Percentiles rank a stretch among this genome's conserved stretches.
Conservation (phyloP, 495 filamentous ascomycete genomes). For the Aspergillus diversus region DNA sequence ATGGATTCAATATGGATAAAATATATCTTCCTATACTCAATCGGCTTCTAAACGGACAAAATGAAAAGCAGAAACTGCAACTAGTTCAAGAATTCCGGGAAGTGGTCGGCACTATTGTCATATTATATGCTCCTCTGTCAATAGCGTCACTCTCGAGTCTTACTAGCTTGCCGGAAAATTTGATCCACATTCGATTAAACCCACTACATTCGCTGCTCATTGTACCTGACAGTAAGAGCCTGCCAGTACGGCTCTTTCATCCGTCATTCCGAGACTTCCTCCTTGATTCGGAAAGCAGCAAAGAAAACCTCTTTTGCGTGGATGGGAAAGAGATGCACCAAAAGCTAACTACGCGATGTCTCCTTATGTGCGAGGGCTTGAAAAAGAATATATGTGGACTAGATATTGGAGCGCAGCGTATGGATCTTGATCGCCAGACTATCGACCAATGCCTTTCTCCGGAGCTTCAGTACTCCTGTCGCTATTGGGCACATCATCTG, state of each 20-base stretch:
- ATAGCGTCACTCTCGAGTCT: neutral
- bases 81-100: slow-evolving; percentile 31
- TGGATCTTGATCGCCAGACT: slow-evolving; percentile 27
- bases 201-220: no score
- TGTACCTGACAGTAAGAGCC: no score
- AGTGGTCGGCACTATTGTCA: slow-evolving; percentile 27
- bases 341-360: slow-evolving; percentile 6
- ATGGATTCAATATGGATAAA: slow-evolving; percentile 23
- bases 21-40: slow-evolving; percentile 36
- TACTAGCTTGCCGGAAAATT: neutral
- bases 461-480: slow-evolving; percentile 45
- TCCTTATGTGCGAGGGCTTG: slow-evolving; percentile 32
- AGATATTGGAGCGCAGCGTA: slow-evolving; percentile 26
- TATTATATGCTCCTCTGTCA: slow-evolving; percentile 3
- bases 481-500: slow-evolving; percentile 52
- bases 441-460: slow-evolving; percentile 31
- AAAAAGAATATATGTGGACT: slow-evolving; percentile 41
- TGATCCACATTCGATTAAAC: no score
- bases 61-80: slow-evolving; percentile 8
- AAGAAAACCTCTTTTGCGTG: no score
- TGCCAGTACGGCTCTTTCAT: no score
- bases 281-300: no score
- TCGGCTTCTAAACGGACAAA: slow-evolving; percentile 26
- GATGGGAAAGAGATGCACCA: neutral
- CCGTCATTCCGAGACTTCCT: no score